Conservation (phyloP, 2,329 filamentous ascomycete species). For the Aspergillus sp. region DNA sequence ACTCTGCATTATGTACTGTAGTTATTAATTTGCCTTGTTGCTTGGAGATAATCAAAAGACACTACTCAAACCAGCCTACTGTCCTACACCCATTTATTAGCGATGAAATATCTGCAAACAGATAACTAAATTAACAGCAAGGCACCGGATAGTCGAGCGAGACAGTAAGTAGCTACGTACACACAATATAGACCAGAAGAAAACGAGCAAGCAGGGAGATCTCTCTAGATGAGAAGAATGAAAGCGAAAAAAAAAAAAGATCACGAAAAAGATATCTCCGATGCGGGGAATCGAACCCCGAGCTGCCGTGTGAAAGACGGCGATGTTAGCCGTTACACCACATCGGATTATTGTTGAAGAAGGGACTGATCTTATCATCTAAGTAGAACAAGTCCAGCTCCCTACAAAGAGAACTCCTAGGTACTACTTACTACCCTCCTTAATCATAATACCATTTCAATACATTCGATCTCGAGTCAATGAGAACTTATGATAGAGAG, state of each 20-base stretch:
- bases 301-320: slow-evolving; percentile 10
- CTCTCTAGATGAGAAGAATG: no score
- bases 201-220: no score
- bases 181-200: no score
- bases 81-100: no score
- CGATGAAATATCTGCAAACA: no score
- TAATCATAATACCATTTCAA: no score
- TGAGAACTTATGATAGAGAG: no score
- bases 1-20: slow-evolving; percentile 27
- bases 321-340: slow-evolving; percentile 12
- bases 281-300: slow-evolving; percentile 11
- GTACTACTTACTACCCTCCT: no score
- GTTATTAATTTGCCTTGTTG: slow-evolving; percentile 5
- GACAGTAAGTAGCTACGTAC: no score
- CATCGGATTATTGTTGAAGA: slow-evolving; percentile 4
- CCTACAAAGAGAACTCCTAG: no score
- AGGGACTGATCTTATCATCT: not conserved
- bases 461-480: no score
- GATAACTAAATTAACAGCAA: not conserved
- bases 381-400: not conserved
- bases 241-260: not conserved
- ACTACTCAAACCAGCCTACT: not conserved
- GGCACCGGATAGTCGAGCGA: no score
- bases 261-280: not conserved
- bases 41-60: not conserved